Percentiles rank a stretch among this genome's conserved stretches.
phyloP scores from a whole-genome alignment of 306 rosid species.

The Ceratonia siliqua region DNA sequence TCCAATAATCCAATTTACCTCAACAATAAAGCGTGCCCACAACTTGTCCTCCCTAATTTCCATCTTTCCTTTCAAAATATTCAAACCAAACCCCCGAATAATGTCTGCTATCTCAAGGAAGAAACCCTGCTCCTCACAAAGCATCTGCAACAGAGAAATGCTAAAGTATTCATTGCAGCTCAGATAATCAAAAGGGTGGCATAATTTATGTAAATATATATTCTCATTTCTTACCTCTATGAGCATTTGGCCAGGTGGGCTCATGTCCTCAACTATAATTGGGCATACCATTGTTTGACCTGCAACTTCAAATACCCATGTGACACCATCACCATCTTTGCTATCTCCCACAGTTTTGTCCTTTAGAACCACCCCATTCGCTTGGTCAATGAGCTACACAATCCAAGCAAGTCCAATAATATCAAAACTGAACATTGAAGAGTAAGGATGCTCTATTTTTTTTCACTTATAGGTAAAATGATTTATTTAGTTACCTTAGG shows the following conservation, averaged over 20 bases:
- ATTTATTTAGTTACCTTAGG: constrained; percentile 61
- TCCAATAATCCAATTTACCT: constrained; percentile 49
- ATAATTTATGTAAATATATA: background rate
- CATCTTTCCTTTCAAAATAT: constrained; percentile 78
- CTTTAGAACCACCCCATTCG: constrained; percentile 44
- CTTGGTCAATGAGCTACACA: constrained; percentile 58
- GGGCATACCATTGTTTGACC: constrained; percentile 73
- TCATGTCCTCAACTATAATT: constrained; percentile 80
- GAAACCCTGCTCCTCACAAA: constrained; percentile 73
- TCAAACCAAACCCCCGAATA: constrained; percentile 67
- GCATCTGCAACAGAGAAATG: constrained; percentile 57
- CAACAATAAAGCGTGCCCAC: constrained; percentile 78
- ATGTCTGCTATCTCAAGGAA: constrained; percentile 79
- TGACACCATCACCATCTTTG: constrained; percentile 49
- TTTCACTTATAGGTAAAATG: background rate
- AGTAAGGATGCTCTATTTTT: constrained; percentile 1
- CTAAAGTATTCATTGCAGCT: background rate
- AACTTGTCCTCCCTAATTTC: constrained; percentile 62
- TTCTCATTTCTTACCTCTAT: constrained; percentile 59
- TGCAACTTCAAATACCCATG: constrained; percentile 82
- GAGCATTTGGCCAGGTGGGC: constrained; percentile 79
- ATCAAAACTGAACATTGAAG: constrained; percentile 18
- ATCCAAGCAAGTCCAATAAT: constrained; percentile 30
- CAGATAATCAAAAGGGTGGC: background rate
- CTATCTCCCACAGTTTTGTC: constrained; percentile 42